A percentile compares a stretch with the other conserved stretches of the same genome.
Evolutionary conservation across 768 basidiomycete species (phyloP).

Genomic region (Tulasnella sp.): DNA sequence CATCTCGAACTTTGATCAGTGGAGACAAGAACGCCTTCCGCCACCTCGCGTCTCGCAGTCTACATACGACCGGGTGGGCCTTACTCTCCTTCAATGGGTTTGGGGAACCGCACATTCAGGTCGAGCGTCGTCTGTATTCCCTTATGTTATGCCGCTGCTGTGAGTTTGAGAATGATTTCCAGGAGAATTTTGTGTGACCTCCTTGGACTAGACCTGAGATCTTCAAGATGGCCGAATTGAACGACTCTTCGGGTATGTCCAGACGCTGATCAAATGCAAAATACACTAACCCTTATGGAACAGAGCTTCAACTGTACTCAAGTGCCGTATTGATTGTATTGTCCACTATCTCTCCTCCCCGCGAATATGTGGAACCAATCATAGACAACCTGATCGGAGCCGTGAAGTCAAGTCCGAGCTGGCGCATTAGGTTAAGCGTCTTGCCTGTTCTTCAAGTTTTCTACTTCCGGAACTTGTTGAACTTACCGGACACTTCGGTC

Average conservation of each 20-base stretch:
- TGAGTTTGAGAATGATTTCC: slow-evolving; percentile 36
- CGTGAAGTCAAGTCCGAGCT: slow-evolving; percentile 74
- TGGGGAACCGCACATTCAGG: slow-evolving; percentile 69
- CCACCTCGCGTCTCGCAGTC: slow-evolving; percentile 84
- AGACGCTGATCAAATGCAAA: not conserved
- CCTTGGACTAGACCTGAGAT: slow-evolving; percentile 61
- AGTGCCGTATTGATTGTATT: slow-evolving; percentile 73
- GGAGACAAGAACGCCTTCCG: slow-evolving; percentile 69
- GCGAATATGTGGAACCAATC: slow-evolving; percentile 54
- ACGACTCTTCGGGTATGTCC: slow-evolving; percentile 40
- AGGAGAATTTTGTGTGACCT: not conserved
- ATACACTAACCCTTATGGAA: slow-evolving; percentile 28
- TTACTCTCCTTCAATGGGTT: slow-evolving; percentile 79
- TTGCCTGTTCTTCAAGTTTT: slow-evolving; percentile 83
- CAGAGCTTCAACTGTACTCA: slow-evolving; percentile 74
- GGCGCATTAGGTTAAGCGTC: slow-evolving; percentile 82
- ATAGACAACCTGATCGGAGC: slow-evolving; percentile 56
- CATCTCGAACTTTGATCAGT: slow-evolving; percentile 50
- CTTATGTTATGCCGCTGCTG: slow-evolving; percentile 71
- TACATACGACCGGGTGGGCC: slow-evolving; percentile 80
- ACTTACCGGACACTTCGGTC: slow-evolving; percentile 59
- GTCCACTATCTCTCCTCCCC: slow-evolving; percentile 69
- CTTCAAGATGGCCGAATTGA: slow-evolving; percentile 82
- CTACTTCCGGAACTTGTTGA: slow-evolving; percentile 81
- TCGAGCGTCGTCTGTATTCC: slow-evolving; percentile 66